Evolutionary conservation across 2,329 filamentous ascomycete species (phyloP).

Genomic region (Calonectria ilicicola): DNA sequence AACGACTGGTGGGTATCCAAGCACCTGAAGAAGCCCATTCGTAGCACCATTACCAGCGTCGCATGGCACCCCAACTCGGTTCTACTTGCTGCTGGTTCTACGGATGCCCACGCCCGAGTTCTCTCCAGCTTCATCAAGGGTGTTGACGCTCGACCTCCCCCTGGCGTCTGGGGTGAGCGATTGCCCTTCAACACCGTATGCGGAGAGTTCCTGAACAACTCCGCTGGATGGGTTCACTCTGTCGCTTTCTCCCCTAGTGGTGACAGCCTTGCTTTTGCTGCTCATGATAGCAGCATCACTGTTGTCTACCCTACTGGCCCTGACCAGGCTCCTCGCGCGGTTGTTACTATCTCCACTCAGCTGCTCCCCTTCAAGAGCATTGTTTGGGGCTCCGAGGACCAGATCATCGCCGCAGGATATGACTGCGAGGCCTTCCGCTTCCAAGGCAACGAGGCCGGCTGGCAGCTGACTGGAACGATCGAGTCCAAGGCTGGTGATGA

Average conservation of each 20-base stretch:
- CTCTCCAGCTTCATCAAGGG: conserved; percentile 98
- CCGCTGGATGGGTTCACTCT: conserved; percentile 95
- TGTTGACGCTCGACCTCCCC: conserved; percentile 85
- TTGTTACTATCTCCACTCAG: conserved; percentile 90
- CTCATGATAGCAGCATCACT: conserved; percentile 96
- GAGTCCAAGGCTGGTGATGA: conserved; percentile 78
- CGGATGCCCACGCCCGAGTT: conserved; percentile 94
- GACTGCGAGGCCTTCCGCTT: conserved; percentile 92
- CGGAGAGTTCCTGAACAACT: conserved; percentile 95
- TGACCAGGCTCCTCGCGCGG: conserved; percentile 90
- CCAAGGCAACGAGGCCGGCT: conserved; percentile 80
- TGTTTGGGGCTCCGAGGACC: conserved; percentile 90
- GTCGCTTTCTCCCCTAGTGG: conserved; percentile 94
- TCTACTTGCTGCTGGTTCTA: conserved; percentile 93
- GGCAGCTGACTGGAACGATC: conserved; percentile 85
- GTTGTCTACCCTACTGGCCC: conserved; percentile 94
- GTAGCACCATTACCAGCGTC: conserved; percentile 94
- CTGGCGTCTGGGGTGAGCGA: conserved; percentile 92
- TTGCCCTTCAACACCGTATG: conserved; percentile 99
- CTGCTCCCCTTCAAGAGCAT: conserved; percentile 92
- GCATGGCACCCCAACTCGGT: conserved; percentile 99
- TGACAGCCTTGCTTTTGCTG: conserved; percentile 91
- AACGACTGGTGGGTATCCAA: conserved; percentile 99
- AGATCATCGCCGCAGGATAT: conserved; percentile 96
- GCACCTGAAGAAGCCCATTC: conserved; percentile 98